phyloP scores from a whole-genome alignment of 2,329 filamentous ascomycete genomes.

The Knufia petricola region DNA sequence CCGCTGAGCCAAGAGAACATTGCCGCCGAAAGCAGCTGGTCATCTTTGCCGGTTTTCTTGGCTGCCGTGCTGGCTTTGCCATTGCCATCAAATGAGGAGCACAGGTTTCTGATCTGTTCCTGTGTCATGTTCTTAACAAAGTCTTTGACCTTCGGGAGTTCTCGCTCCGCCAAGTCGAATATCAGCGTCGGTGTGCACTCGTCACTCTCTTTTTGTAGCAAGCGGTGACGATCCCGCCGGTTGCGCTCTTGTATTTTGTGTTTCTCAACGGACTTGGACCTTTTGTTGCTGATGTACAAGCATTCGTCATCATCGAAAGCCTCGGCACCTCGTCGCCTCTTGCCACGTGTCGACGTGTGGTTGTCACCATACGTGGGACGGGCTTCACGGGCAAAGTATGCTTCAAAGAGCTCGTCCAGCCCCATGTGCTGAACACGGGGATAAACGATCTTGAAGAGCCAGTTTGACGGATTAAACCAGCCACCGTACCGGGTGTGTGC shows the following conservation, averaged over 20 bases:
- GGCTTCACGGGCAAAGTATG: background rate
- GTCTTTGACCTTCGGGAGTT: constrained; percentile 1
- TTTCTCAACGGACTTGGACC: constrained; percentile 1
- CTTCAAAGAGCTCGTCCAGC: background rate
- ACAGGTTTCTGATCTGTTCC: constrained; percentile 10
- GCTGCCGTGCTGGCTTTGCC: constrained; percentile 9
- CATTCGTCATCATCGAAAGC: background rate
- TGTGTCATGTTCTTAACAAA: background rate
- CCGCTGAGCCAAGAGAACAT: constrained; percentile 13
- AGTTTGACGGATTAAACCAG: constrained; percentile 6
- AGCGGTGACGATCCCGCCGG: constrained; percentile 14
- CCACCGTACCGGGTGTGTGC: background rate
- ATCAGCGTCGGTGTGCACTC: constrained; percentile 7
- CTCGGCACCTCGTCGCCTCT: background rate
- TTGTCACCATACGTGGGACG: constrained; percentile 6
- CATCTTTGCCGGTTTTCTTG: constrained; percentile 19
- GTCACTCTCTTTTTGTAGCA: constrained; percentile 13
- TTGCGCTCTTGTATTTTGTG: constrained; percentile 11
- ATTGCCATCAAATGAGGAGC: constrained; percentile 7
- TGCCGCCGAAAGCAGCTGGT: constrained; percentile 17
- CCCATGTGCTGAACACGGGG: background rate
- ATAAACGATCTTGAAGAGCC: constrained; percentile 5
- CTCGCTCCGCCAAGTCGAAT: background rate
- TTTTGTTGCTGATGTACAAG: background rate
- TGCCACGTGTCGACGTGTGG: constrained; percentile 1